phyloP scores from a whole-genome alignment of 768 basidiomycete genomes.

The Saitozyma sp. region DNA sequence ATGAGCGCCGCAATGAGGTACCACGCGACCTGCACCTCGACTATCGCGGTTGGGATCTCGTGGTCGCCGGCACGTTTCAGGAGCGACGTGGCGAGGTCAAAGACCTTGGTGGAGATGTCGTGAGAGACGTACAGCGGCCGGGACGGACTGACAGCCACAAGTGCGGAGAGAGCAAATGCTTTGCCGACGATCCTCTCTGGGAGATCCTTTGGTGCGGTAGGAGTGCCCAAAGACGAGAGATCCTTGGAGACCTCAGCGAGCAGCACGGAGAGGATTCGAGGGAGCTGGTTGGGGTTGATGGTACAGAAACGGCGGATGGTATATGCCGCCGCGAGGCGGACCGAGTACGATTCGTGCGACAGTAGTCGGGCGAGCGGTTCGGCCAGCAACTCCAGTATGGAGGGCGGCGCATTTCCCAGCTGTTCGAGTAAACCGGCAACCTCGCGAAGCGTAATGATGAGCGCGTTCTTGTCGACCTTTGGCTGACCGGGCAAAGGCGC shows the following conservation, averaged over 20 bases:
- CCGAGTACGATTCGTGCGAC: constrained; percentile 79
- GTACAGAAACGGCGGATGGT: constrained; percentile 86
- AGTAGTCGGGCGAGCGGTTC: constrained; percentile 84
- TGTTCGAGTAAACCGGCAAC: constrained; percentile 81
- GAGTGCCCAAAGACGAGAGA: constrained; percentile 69
- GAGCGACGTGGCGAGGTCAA: constrained; percentile 85
- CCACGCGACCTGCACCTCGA: constrained; percentile 94
- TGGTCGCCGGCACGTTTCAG: constrained; percentile 90
- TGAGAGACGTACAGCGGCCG: constrained; percentile 92
- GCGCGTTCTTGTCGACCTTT: constrained; percentile 66
- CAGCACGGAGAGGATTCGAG: constrained; percentile 72
- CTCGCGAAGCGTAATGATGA: constrained; percentile 76
- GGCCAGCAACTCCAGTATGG: constrained; percentile 81
- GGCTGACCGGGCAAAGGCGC: constrained; percentile 83
- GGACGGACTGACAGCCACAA: constrained; percentile 80
- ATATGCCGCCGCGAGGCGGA: constrained; percentile 84
- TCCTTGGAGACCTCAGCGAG: constrained; percentile 83
- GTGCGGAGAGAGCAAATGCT: constrained; percentile 82
- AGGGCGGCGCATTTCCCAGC: constrained; percentile 86
- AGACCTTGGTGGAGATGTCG: constrained; percentile 81
- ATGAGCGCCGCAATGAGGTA: constrained; percentile 84
- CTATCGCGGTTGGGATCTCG: constrained; percentile 73
- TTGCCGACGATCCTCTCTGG: constrained; percentile 75
- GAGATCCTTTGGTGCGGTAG: constrained; percentile 70
- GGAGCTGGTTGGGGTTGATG: constrained; percentile 79